Percentiles rank a stretch among this genome's conserved stretches.
These are phyloP conservation scores for Dictyostelium intermedium DNA, from an alignment of 78 protist genomes.

Conservation along the genomic window DNA sequence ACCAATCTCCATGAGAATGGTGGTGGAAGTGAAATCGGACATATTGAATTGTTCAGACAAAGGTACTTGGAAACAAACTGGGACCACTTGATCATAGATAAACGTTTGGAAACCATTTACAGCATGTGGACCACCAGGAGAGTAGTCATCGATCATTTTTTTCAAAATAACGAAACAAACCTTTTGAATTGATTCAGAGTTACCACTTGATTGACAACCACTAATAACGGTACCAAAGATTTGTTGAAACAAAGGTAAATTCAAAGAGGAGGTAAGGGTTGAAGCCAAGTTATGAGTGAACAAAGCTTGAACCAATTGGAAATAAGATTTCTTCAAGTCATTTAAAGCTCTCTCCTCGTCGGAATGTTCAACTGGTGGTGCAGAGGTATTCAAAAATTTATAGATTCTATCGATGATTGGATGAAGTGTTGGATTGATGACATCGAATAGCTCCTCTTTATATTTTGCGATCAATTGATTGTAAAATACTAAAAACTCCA, in stretches of 20 bases:
- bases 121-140: constrained; percentile 36
- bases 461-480: constrained; percentile 52
- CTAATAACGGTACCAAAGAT: neutral
- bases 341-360: constrained; percentile 34
- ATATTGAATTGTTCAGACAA: constrained; percentile 14
- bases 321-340: constrained; percentile 32
- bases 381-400: neutral
- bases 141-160: constrained; percentile 37
- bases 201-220: constrained; percentile 14
- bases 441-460: constrained; percentile 24
- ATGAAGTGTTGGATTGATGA: constrained; percentile 1
- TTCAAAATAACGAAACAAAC: constrained; percentile 24
- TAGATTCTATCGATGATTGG: constrained; percentile 17
- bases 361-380: neutral
- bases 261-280: neutral
- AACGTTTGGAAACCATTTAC: constrained; percentile 31
- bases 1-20: constrained; percentile 10
- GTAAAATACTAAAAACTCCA: constrained; percentile 48
- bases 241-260: neutral
- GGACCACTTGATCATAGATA: constrained; percentile 28
- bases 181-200: constrained; percentile 37
- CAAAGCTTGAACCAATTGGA: constrained; percentile 16
- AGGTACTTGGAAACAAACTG: constrained; percentile 48
- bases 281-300: neutral
- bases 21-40: neutral